Base-by-base conservation (phyloP, 106 monocot species). In the Platanthera zijinensis region DNA sequence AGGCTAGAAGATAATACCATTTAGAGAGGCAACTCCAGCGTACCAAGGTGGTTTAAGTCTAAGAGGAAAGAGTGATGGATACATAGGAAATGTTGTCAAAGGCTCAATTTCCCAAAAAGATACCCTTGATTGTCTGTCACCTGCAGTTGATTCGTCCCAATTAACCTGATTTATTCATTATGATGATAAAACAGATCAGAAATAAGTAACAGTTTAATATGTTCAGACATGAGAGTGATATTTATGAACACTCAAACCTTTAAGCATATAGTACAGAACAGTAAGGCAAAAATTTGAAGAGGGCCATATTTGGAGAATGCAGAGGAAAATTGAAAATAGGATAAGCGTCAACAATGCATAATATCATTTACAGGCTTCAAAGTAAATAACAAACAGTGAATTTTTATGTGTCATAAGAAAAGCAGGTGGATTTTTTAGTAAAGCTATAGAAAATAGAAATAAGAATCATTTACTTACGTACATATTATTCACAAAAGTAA, bases 31-130 rank as follows among this genome's bases (percentile, higher is more conserved):
- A 47, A 56, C 13, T 54, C 75, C 80, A 75, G 53, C 49, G 74
- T 75, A 81, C 75, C 75, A 81, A 75, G 75, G 80, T 45, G 74
- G 69, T 48, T 69, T 75, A 48, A 75, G 47, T 54, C 75, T 63
- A 71, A 74, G 64, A 17, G 72, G 78, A 25, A 84, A 52, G 11
- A 81, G 53, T 46, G 92, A 89, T 13, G 92, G 86, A 72, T 92
- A 92, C 92, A 92, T 86, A 10, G 92, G 92, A 70, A 92, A 92
- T 51, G 92, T 92, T 53, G 86, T 85, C 64, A 92, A 78, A 10
- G 92, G 92, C 78, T 92, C 92, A 59, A 92, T 92, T 69, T 92
- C 92, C 92, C 92, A 92, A 13, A 89, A 79, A 9, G 92, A 92
- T 7, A 89, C 92, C 76, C 88, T 88, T 51, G 88, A 83, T 64